Evolutionary conservation across 2,329 filamentous ascomycete species (phyloP).

Genomic region (Calonectria pseudoturangicola): DNA sequence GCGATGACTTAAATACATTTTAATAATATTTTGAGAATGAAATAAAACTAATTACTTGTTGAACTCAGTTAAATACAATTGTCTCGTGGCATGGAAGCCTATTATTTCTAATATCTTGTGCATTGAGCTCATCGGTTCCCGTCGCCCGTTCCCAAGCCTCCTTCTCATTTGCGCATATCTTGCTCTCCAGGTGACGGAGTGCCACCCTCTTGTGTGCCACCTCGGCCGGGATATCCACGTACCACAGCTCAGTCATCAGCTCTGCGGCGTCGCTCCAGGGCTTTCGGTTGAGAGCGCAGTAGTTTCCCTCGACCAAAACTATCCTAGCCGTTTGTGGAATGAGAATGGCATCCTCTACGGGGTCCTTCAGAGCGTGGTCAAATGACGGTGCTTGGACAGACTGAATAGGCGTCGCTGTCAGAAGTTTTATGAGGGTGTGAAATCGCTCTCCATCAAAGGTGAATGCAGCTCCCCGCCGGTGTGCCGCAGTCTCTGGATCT

Average conservation of each 20-base stretch:
- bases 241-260: conserved; percentile 31
- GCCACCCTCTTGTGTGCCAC: not conserved
- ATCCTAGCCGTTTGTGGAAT: not conserved
- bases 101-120: conserved; percentile 22
- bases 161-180: conserved; percentile 8
- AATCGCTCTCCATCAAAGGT: conserved; percentile 12
- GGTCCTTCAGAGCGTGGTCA: conserved; percentile 6
- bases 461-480: conserved; percentile 27
- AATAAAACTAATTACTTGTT: too few relatives aligned
- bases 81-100: not conserved
- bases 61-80: too few relatives aligned
- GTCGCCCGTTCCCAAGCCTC: conserved; percentile 28
- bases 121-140: conserved; percentile 31
- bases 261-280: conserved; percentile 17
- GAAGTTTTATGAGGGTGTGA: not conserved
- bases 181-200: not conserved
- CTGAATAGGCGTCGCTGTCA: not conserved
- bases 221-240: not conserved
- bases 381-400: conserved; percentile 2
- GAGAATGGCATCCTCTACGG: not conserved
- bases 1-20: too few relatives aligned
- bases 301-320: conserved; percentile 14
- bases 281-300: not conserved
- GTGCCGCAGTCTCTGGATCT: not conserved
- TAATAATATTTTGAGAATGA: too few relatives aligned